Evolutionary conservation across 2,329 filamentous ascomycete species (phyloP).

Genomic region (Septoria linicola): DNA sequence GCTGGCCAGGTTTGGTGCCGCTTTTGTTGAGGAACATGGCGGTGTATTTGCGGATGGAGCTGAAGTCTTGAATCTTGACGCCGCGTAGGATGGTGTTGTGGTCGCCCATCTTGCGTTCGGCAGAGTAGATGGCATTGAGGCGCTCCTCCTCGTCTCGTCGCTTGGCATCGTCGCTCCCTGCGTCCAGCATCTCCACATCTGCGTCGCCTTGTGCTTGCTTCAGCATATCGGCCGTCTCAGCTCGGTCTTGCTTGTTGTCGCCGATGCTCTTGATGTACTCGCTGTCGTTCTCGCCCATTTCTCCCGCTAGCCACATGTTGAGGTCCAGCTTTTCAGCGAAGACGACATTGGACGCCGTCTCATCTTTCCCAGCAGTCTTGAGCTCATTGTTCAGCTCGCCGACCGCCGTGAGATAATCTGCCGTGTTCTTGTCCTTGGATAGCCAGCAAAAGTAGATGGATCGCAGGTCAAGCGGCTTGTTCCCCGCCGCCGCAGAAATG

Average conservation of each 20-base stretch:
- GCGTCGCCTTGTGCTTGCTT: slow-evolving; percentile 40
- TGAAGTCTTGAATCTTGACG: slow-evolving; percentile 89
- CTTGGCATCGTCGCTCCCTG: slow-evolving; percentile 40
- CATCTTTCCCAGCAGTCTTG: slow-evolving; percentile 50
- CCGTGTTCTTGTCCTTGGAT: slow-evolving; percentile 85
- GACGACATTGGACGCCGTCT: slow-evolving; percentile 78
- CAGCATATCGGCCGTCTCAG: slow-evolving; percentile 53
- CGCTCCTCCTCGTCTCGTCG: slow-evolving; percentile 74
- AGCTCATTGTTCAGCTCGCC: slow-evolving; percentile 79
- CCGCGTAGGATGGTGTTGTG: slow-evolving; percentile 84
- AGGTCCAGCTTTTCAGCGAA: slow-evolving; percentile 91
- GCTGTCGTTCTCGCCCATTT: slow-evolving; percentile 74
- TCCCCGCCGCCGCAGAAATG: slow-evolving; percentile 59
- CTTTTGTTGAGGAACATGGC: slow-evolving; percentile 35
- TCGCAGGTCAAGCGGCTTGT: slow-evolving; percentile 63
- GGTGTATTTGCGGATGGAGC: slow-evolving; percentile 72
- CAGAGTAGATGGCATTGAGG: slow-evolving; percentile 83
- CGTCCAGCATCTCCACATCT: slow-evolving; percentile 43
- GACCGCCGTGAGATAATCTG: slow-evolving; percentile 85
- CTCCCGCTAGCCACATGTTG: slow-evolving; percentile 89
- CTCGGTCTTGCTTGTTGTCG: slow-evolving; percentile 56
- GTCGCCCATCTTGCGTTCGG: slow-evolving; percentile 88
- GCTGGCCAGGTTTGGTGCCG: slow-evolving; percentile 55
- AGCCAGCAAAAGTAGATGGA: slow-evolving; percentile 96
- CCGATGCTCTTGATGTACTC: slow-evolving; percentile 88